phyloP scores from a whole-genome alignment of 2,329 filamentous ascomycete genomes.

The Hymenoscyphus fructigenus region DNA sequence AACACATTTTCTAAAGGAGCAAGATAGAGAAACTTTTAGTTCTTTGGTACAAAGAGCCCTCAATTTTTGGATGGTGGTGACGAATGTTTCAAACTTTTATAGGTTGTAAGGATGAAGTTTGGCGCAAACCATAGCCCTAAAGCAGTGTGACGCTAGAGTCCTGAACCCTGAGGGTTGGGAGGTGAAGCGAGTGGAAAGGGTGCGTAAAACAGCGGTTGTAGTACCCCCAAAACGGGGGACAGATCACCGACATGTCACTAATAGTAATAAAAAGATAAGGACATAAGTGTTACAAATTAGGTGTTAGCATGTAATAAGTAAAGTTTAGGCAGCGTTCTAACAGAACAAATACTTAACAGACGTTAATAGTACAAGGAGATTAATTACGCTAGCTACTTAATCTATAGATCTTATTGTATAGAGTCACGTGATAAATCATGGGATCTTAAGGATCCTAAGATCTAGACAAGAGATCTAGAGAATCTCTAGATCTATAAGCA shows the following conservation, averaged over 20 bases:
- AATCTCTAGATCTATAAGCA: no score
- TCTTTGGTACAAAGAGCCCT: background rate
- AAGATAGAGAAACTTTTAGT: constrained; percentile 1
- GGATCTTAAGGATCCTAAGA: no score
- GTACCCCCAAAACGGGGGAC: background rate
- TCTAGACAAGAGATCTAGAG: no score
- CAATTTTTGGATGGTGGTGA: background rate
- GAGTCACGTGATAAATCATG: no score
- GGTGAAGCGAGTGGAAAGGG: background rate
- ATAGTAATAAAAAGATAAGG: background rate
- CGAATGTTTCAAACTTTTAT: background rate
- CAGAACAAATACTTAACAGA: no score
- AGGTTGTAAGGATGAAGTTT: background rate
- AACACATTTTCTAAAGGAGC: background rate
- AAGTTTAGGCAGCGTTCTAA: no score
- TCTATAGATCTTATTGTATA: no score
- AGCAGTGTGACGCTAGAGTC: background rate
- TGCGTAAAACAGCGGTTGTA: background rate
- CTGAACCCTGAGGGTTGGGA: background rate
- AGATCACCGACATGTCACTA: background rate
- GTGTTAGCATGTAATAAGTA: no score
- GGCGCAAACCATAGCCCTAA: background rate
- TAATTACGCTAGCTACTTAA: no score
- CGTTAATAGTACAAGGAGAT: no score
- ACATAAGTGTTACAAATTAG: no score